Base-by-base conservation (phyloP, 768 basidiomycete species). In the Leccinum rimulosum region DNA sequence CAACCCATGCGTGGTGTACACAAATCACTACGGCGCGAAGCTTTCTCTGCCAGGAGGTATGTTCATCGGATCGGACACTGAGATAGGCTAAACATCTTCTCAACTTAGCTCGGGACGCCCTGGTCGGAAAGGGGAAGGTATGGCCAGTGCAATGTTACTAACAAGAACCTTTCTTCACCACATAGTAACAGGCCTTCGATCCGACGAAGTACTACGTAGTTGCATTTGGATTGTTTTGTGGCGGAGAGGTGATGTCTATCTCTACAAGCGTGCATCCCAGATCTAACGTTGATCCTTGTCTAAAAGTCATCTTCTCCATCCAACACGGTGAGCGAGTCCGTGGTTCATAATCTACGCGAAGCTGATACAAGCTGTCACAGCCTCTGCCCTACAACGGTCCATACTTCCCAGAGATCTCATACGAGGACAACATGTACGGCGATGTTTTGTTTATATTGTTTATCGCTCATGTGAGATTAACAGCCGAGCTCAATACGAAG, bases 261-360 rank as follows among this genome's bases (percentile, higher is more conserved):
- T 22, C n/a, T n/a, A 12, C 9, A 25, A 11, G 17, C 6, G 17
- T 43, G 49, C 5, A 25, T 19, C 36, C 14, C 15, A 1, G 17
- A 30, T 19, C 12, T 30, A 28, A 19, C 3, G 1, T 8, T 25
- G 19, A 47, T 55, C 28, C 27, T 12, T 31, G 12, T 50, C 15
- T 22, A 28, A 38, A 53, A 64, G 83, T 85, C 84, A 0, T 85
- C 84, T 19, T 84, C 84, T 36, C 83, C 84, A 31, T 85, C 84
- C 0, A 85, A 84, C 66, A 84, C 84, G 59, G 83, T 84, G 59
- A 68, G 62, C n/a, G 1, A 47, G 35, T 43, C 52, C 25, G 31
- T 27, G 19, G 30, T 54, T n/a, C 8, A 40, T 30, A n/a, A 17
- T 8, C 57, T 48, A 40, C 19, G 17, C 38, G 10, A 53, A 30